Percentiles rank a stretch among this genome's conserved stretches.
Conservation (phyloP, 2,329 filamentous ascomycete species). For the Fusarium equiseti region DNA sequence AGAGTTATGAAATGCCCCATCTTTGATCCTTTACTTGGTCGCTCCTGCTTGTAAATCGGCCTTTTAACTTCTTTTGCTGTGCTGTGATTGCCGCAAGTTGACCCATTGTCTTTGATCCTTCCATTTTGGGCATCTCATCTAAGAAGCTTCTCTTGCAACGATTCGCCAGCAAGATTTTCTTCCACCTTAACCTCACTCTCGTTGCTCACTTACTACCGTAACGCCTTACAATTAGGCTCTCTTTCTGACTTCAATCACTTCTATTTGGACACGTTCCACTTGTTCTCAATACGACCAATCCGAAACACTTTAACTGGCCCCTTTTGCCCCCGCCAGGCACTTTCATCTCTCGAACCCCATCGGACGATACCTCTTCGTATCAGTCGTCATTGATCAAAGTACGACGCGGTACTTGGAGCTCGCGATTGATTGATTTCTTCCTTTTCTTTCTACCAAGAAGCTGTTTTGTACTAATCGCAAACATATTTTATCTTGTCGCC, state of each 20-base stretch:
- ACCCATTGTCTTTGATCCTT: conserved; percentile 35
- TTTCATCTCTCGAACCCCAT: conserved; percentile 28
- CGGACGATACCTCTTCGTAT: conserved; percentile 19
- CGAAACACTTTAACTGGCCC: conserved; percentile 23
- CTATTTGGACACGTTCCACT: conserved; percentile 21
- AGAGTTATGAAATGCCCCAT: neutral
- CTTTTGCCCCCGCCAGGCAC: conserved; percentile 33
- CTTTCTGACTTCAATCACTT: conserved; percentile 3
- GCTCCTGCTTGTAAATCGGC: neutral
- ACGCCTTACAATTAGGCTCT: neutral
- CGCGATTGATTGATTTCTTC: neutral
- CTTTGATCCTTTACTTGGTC: neutral
- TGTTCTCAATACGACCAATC: conserved; percentile 26
- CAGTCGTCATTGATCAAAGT: conserved; percentile 23
- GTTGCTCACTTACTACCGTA: conserved; percentile 7
- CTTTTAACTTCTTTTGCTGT: neutral
- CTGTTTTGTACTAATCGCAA: conserved; percentile 2
- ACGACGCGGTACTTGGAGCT: conserved; percentile 8
- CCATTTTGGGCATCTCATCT: conserved; percentile 37
- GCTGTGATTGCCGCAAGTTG: conserved; percentile 5
- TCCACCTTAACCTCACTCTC: conserved; percentile 5
- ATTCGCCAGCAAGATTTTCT: conserved; percentile 11
- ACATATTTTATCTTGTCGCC: neutral
- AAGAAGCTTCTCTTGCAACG: conserved; percentile 13
- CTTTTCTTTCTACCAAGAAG: conserved; percentile 1